A percentile compares a stretch with the other conserved stretches of the same genome.
Conservation (phyloP, 2,329 filamentous ascomycete species). For the Zymoseptoria ardabiliae region DNA sequence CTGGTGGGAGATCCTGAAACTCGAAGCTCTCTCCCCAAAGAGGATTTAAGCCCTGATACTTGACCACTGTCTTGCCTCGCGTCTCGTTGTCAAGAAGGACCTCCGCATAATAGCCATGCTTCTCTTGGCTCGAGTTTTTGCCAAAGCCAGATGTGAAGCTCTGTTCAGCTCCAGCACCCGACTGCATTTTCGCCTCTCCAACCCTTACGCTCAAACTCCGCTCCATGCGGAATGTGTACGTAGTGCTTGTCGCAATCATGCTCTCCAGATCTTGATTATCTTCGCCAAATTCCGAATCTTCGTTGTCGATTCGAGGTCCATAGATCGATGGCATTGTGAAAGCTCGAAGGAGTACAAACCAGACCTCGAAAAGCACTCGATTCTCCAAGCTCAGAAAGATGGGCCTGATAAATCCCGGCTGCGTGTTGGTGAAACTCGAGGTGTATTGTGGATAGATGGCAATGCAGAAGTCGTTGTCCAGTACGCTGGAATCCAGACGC, state of each 20-base stretch:
- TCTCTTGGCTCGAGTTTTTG: slow-evolving; percentile 16
- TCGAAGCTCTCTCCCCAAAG: slow-evolving; percentile 80
- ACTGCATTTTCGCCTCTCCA: slow-evolving; percentile 53
- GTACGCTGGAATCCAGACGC: slow-evolving; percentile 77
- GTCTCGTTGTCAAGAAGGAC: slow-evolving; percentile 74
- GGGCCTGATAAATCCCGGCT: slow-evolving; percentile 70
- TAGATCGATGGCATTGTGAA: slow-evolving; percentile 92
- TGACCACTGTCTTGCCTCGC: slow-evolving; percentile 65
- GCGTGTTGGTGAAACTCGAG: slow-evolving; percentile 56
- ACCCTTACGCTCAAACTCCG: slow-evolving; percentile 52
- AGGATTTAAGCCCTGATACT: slow-evolving; percentile 62
- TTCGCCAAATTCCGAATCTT: slow-evolving; percentile 16
- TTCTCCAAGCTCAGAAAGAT: slow-evolving; percentile 84
- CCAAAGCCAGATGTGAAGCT: slow-evolving; percentile 21
- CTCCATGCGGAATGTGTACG: slow-evolving; percentile 61
- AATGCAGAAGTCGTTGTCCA: slow-evolving; percentile 90
- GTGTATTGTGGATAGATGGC: slow-evolving; percentile 93
- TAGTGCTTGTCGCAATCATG: slow-evolving; percentile 31
- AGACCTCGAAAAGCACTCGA: slow-evolving; percentile 88
- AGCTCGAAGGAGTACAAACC: slow-evolving; percentile 85
- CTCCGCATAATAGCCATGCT: slow-evolving; percentile 70
- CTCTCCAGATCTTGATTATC: slow-evolving; percentile 17
- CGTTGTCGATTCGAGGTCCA: slow-evolving; percentile 40
- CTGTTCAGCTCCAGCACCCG: slow-evolving; percentile 9
- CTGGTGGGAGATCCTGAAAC: slow-evolving; percentile 64